Evolutionary conservation across 163 green algal genomes (phyloP).

Genomic region (Scenedesmus sp.): DNA sequence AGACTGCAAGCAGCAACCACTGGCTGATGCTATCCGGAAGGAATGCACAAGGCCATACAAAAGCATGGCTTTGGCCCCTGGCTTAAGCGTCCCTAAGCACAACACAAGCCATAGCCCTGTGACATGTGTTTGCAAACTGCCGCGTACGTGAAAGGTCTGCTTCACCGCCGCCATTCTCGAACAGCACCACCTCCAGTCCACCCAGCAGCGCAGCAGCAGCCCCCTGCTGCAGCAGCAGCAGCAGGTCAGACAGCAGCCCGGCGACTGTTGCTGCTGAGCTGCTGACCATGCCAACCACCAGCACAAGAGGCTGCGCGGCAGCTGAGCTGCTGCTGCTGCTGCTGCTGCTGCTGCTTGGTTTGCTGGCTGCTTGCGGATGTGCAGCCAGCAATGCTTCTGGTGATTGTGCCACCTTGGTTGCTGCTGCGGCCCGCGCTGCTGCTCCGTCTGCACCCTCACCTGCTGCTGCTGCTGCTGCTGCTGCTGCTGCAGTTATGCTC

Average conservation of each 20-base stretch:
- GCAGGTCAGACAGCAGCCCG: slow-evolving; percentile 33
- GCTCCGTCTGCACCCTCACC: background rate
- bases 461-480: background rate
- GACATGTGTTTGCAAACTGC: no score
- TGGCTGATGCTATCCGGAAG: background rate
- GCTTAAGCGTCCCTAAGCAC: no score
- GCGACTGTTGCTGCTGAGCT: background rate
- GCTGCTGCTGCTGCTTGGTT: background rate
- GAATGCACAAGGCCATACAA: no score
- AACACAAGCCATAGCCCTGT: no score
- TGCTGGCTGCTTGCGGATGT: no score
- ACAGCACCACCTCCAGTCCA: slow-evolving; percentile 41
- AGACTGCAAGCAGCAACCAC: background rate
- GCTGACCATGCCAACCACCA: slow-evolving; percentile 37
- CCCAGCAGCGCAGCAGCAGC: background rate
- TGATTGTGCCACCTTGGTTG: background rate
- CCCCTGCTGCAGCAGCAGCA: slow-evolving; percentile 31
- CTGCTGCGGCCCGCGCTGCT: background rate
- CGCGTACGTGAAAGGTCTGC: background rate
- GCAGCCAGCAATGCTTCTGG: background rate
- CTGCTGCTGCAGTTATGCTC: background rate
- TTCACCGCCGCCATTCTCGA: slow-evolving; percentile 29
- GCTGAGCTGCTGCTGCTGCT: background rate
- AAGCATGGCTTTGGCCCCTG: no score
- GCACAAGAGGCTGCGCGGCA: slow-evolving; percentile 8